Conservation (phyloP, 1,284 basidiomycete genomes). For the Fistulinella staudtii region DNA sequence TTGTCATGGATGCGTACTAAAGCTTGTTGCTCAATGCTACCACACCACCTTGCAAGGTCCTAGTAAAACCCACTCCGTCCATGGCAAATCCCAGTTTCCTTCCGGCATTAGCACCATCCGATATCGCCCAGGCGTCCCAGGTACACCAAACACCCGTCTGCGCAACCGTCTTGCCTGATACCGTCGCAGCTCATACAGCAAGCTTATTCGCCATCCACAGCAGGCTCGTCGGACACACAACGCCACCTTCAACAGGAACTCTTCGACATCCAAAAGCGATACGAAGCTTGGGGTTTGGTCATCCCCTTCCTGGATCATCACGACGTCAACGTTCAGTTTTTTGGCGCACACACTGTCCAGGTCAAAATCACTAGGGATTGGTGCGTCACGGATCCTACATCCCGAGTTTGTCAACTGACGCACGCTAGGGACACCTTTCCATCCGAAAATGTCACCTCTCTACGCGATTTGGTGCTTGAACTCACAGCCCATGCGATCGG, state of each 20-base stretch:
- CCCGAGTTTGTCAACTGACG: conserved; percentile 3
- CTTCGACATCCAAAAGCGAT: conserved; percentile 68
- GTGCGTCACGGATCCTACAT: conserved; percentile 41
- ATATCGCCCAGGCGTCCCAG: conserved; percentile 32
- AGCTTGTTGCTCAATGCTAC: not conserved
- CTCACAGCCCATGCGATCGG: conserved; percentile 57
- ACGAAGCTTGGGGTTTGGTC: conserved; percentile 75
- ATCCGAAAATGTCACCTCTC: conserved; percentile 43
- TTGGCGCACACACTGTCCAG: conserved; percentile 86
- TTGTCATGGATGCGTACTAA: no score
- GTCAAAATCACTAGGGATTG: conserved; percentile 90
- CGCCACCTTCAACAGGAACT: conserved; percentile 67
- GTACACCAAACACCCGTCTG: conserved; percentile 15
- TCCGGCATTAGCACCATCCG: conserved; percentile 26
- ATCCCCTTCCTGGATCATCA: conserved; percentile 65
- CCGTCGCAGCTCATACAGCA: conserved; percentile 51
- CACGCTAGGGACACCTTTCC: conserved; percentile 58
- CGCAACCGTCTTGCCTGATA: conserved; percentile 8
- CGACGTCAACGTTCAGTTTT: conserved; percentile 85
- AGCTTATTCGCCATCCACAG: conserved; percentile 51
- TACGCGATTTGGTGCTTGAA: conserved; percentile 62
- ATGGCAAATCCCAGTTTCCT: conserved; percentile 28
- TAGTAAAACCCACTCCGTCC: not conserved
- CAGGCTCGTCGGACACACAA: conserved; percentile 53
- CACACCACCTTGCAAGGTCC: not conserved